Evolutionary conservation across 306 rosid species (phyloP), one percentile per base, ranked within the genome.

Genomic region (Mimosa pudica): DNA sequence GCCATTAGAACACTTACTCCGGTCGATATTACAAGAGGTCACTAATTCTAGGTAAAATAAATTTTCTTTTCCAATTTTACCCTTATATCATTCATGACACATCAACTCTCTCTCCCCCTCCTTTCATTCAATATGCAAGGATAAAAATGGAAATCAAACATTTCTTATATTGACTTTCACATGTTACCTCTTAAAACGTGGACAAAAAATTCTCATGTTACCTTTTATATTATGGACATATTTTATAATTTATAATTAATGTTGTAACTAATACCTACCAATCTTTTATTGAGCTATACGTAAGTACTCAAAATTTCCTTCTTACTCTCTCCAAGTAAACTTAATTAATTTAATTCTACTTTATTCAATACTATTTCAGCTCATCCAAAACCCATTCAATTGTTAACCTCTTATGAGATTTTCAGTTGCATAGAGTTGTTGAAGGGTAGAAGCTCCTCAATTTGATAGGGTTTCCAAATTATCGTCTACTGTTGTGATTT

Each of bases 401-500:
- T 13, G 44, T 71, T 71, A 48, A 12, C 24, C 60, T 47, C 58
- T 71, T 12, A 13, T 33, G 65, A 52, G n/a, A 9, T 54, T 10
- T 9, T 10, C 49, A 35, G 8, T 35, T 5, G 49, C 65, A 33
- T 32, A 54, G 48, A 16, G 64, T 51, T 57, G 63, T 18, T 57
- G 63, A 55, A 55, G 62, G 11, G 64, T 52, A 12, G 47, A 11
- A 71, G 76, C 76, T 33, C 63, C 3, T 49, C 33, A 71, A 13
- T 71, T 30, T 30, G 75, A 51, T 51, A 49, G 16, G 10, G 33
- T 45, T 71, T 36, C 33, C 18, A 52, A 13, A 73, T 9, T 35
- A 52, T n/a, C 42, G 9, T 33, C 16, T 8, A 51, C 4, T 49
- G 4, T 49, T 51, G 35, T 51, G 33, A 18, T 60, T 60, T 60